These are phyloP conservation scores for Porogramme epimiltina DNA, from an alignment of 1,284 basidiomycete genomes.

Conservation along the genomic window DNA sequence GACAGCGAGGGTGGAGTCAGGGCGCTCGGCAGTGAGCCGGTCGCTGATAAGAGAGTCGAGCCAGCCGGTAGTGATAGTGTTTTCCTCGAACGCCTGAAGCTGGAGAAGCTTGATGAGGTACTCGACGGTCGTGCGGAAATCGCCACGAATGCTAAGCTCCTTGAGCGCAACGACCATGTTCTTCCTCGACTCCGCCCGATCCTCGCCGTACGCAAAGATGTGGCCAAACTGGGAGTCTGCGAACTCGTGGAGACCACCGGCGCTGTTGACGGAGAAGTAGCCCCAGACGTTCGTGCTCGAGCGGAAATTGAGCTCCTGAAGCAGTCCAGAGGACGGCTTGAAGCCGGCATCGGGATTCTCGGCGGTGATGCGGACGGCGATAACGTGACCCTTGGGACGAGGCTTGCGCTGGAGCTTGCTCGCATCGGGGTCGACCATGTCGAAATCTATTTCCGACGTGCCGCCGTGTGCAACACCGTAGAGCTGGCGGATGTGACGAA, in stretches of 20 bases:
- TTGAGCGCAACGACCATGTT: slow-evolving; percentile 99
- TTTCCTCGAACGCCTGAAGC: slow-evolving; percentile 95
- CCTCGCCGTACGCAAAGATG: slow-evolving; percentile 98
- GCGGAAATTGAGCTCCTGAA: slow-evolving; percentile 99
- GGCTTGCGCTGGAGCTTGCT: slow-evolving; percentile 93
- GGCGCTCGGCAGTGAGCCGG: slow-evolving; percentile 96
- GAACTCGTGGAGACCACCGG: slow-evolving; percentile 98
- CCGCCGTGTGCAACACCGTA: slow-evolving; percentile 93
- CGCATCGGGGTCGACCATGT: slow-evolving; percentile 87
- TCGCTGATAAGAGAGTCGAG: slow-evolving; percentile 96
- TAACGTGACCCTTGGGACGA: slow-evolving; percentile 96
- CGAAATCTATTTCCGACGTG: slow-evolving; percentile 94
- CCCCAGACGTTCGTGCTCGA: slow-evolving; percentile 99
- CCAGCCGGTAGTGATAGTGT: slow-evolving; percentile 99
- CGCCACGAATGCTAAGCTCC: slow-evolving; percentile 97
- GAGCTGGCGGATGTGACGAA: slow-evolving; percentile 94
- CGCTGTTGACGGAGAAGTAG: slow-evolving; percentile 96
- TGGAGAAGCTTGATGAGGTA: slow-evolving; percentile 98
- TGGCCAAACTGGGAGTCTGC: slow-evolving; percentile 99
- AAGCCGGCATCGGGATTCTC: slow-evolving; percentile 99
- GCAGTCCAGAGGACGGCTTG: slow-evolving; percentile 96
- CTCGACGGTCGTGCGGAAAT: slow-evolving; percentile 98
- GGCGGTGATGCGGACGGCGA: slow-evolving; percentile 98
- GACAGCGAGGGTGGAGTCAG: slow-evolving; percentile 90
- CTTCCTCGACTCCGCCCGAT: slow-evolving; percentile 94